phyloP scores from a whole-genome alignment of 192 early-diverging fungal genomes.

The Podila verticillata region DNA sequence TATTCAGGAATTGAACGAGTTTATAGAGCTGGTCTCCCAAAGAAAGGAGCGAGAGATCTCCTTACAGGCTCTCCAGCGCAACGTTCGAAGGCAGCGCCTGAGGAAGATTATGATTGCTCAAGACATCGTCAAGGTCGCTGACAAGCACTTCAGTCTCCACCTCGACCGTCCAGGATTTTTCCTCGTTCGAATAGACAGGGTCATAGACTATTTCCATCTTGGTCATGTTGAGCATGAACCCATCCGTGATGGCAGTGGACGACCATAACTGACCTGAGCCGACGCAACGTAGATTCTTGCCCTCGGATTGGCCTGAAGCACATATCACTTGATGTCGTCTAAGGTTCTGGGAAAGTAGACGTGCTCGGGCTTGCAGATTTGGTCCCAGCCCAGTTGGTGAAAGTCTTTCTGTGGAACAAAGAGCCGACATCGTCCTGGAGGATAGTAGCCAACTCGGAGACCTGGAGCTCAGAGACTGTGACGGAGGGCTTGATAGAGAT shows the following conservation, averaged over 20 bases:
- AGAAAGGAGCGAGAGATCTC: too few relatives aligned
- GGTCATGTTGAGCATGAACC: slow-evolving; percentile 18
- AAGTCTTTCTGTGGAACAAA: background rate
- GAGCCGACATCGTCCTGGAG: background rate
- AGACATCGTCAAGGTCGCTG: slow-evolving; percentile 8
- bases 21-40: background rate
- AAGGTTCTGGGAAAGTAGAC: slow-evolving; percentile 33
- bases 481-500: background rate
- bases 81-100: slow-evolving; percentile 17
- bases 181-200: background rate
- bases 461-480: background rate
- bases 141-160: slow-evolving; percentile 21
- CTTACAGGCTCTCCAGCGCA: slow-evolving; percentile 9
- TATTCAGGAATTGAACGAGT: background rate
- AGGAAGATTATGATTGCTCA: slow-evolving; percentile 23
- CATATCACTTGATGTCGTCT: slow-evolving; percentile 23
- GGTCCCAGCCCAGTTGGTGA: slow-evolving; percentile 39
- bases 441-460: background rate
- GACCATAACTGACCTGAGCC: slow-evolving; percentile 20
- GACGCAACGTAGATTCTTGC: slow-evolving; percentile 16
- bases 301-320: slow-evolving; percentile 16
- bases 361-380: slow-evolving; percentile 18
- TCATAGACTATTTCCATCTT: slow-evolving; percentile 2
- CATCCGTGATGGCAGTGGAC: slow-evolving; percentile 8
- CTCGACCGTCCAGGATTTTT: slow-evolving; percentile 18